Base-by-base conservation (phyloP, 371 early-diverging fungal genomes). In the Saksenaea vasiformis region DNA sequence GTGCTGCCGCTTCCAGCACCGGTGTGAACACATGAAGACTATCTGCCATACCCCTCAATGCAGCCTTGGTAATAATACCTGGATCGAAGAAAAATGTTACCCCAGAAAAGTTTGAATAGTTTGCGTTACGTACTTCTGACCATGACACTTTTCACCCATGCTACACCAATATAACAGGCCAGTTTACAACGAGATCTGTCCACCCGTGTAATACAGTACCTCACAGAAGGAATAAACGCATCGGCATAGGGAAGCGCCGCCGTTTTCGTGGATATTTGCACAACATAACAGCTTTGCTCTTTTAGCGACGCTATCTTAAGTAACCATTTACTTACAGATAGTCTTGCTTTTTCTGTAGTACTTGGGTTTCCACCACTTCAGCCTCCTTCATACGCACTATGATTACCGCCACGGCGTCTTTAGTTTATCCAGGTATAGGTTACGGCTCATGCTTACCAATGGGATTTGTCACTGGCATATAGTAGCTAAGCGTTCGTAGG, bases 191-290 rank as follows among this genome's bases (percentile, higher is more conserved):
- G 70, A 19, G 73, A 70, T 35, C 72, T 69, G 56, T 53, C 62
- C 8, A 83, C 72, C 70, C 72, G 83, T 0, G 84, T 83, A 41
- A 87, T 84, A 54, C 87, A 87, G 58, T 85, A 87, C 31, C 79
- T 77, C 9, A 83, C 64, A 28, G 79, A 74, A 17, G 87, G 87
- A 7, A 85, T 72, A 63, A 87, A 87, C 0, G 85, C 85, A 62
- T 87, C 87, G 19, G 84, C 83, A 69, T 84, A 87, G 9, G 87
- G 87, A 57, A 87, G 53, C 37, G 80, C 73, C 9, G 78, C 78
- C 8, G 80, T 73, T 38, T 84, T 67, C 65, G 85, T 74, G n/a
- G 74, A 66, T 59, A 79, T 71, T 63, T 80, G 60, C 39, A 82
- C 73, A 47, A 74, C 72, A 61, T 82, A 82, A 15, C 74, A 61